A percentile compares a stretch with the other conserved stretches of the same genome.
Evolutionary conservation across 371 early-diverging fungal species (phyloP).

Genomic region (Actinomucor elegans): DNA sequence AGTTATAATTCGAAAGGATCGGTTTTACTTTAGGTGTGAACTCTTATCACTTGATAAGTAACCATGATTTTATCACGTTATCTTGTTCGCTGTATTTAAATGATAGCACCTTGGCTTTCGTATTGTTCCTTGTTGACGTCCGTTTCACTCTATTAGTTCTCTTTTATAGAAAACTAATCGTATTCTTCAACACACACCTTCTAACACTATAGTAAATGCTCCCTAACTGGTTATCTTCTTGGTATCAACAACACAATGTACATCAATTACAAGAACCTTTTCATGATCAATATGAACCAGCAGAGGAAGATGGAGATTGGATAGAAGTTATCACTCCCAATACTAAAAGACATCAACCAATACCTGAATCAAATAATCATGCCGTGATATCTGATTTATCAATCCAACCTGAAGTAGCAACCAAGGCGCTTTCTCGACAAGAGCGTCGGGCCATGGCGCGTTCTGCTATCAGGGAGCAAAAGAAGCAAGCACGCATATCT

Average conservation of each 20-base stretch:
- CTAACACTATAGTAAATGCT: slow-evolving; percentile 15
- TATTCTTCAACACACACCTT: neutral
- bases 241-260: slow-evolving; percentile 16
- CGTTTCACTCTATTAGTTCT: too few species aligned
- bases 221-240: slow-evolving; percentile 23
- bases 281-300: slow-evolving; percentile 14
- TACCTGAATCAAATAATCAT: neutral
- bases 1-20: too few species aligned
- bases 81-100: neutral
- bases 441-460: slow-evolving; percentile 23
- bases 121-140: neutral
- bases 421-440: slow-evolving; percentile 21
- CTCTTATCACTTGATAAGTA: neutral
- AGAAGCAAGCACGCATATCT: slow-evolving; percentile 17
- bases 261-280: slow-evolving; percentile 22
- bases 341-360: slow-evolving; percentile 8
- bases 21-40: too few species aligned
- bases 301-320: slow-evolving; percentile 22
- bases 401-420: neutral
- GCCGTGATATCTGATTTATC: neutral
- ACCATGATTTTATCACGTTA: slow-evolving; percentile 23
- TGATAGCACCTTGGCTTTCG: neutral
- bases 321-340: slow-evolving; percentile 16
- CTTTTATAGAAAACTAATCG: too few species aligned
- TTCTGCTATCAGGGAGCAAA: slow-evolving; percentile 16